Evolutionary conservation across 345 rosid genomes (phyloP), one percentile per base, ranked within the genome.

Genomic region (Lumnitzera littorea): DNA sequence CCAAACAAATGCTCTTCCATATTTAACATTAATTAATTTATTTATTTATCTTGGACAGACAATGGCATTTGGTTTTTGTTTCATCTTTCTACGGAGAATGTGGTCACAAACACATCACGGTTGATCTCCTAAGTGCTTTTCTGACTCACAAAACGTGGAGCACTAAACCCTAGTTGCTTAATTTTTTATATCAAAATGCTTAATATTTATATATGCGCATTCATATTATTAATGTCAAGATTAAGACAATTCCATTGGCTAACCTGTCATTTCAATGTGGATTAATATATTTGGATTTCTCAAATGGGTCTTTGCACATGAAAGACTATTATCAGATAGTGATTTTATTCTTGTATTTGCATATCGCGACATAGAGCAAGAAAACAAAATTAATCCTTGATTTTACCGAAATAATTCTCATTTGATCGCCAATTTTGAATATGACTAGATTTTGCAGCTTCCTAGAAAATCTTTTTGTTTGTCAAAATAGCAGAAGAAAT

Each of bases 131-230:
- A 25, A 53, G 65, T 62, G 65, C 65, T 47, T 47, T 47, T 53
- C 43, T 62, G 53, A 62, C 52, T 62, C 59, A 36, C 43, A 31
- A 46, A 53, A 46, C 66, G 46, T 54, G 59, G 66, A 43, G 59
- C 59, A 25, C 66, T 47, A 36, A 16, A 62, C 51, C 51, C 51
- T 57, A 31, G 25, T 43, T 15, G 43, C 43, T 36, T 36, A 27
- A 36, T 36, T 4, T 5, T 36, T 36, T 36, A 36, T 4, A 36
- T 36, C 43, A 20, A 20, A 29, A 29, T 29, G 36, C 36, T 29
- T 29, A 29, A 29, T 29, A 29, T 29, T 29, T 29, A n/a, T 29
- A 36, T 36, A 5, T 36, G 43, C 43, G 43, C 43, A 36, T 36
- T 36, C 43, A 36, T 36, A 36, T 36, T 36, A 36, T 29, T 36